Base-by-base conservation (phyloP, 2,329 filamentous ascomycete genomes). In the Penicillium sp. region DNA sequence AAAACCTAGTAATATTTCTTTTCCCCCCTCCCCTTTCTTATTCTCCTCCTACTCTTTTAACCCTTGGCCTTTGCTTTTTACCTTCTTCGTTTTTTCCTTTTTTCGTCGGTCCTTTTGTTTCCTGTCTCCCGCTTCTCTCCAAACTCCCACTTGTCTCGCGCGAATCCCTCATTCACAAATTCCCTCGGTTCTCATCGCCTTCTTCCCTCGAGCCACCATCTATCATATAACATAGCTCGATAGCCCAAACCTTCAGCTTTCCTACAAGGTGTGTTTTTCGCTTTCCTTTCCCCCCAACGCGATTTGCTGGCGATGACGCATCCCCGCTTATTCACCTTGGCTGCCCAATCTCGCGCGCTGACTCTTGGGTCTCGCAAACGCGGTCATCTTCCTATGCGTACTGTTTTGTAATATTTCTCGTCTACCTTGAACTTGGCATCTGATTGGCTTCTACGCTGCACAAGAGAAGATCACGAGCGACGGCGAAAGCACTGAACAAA, bases 11-110 rank as follows among this genome's bases (percentile, higher is more conserved):
- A 44, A n/a, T n/a, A n/a, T n/a, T n/a, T n/a, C n/a, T 28, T 45
- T 46, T 44, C 37, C 35, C 30, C 38, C 25, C 50, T 50, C 46
- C 40, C 44, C 37, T 48, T 46, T 41, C 46, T 49, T 46, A 40
- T 22, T 35, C 33, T 35, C n/a, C 47, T 35, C 19, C 27, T 47
- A 46, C 40, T 38, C 19, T 39, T 44, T 46, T 43, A 41, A 34
- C 39, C 41, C 35, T 47, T 34, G 16, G 28, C 29, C 18, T 51
- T 25, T 35, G 38, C 36, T 50, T 10, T 35, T 35, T 14, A 18
- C 19, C n/a, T 10, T n/a, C 10, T 14, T 6, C 8, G 16, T 8
- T 9, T 35, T 8, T 1, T 18, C 25, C 31, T 37, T n/a, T 14
- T 16, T 46, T 29, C 19, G 36, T 36, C 22, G 36, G 34, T 43